Evolutionary conservation across 148 eudicot species (phyloP), one percentile per base, ranked within the genome.

Genomic region (Vaccinium myrtillus): DNA sequence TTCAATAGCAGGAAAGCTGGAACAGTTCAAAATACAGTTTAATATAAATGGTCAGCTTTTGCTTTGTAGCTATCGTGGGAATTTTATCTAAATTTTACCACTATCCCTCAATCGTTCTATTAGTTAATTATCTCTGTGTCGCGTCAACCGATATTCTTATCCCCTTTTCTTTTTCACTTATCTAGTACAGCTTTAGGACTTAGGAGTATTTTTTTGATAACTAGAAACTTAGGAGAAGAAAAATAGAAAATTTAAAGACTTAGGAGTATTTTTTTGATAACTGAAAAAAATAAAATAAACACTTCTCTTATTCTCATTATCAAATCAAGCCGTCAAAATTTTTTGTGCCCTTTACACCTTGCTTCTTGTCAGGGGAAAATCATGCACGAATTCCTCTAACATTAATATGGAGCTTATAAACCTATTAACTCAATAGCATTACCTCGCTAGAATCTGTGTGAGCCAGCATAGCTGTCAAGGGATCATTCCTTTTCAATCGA

Each of bases 401-500:
- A 11, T 59, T 25, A 61, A 43, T 21, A 23, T 80, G 48, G 54
- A 61, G 71, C 58, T 70, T 14, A 58, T 48, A 30, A 74, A 13
- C 78, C 36, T 14, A 54, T 70, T 50, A 70, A 79, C 61, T 59
- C n/a, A 32, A 63, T 55, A 46, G 25, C 8, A 81, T 73, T 74
- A 95, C 99, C 99, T 95, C 99, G 86, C 86, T 81, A 56, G 90
- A 54, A 81, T 95, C 96, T 84, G 97, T 89, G 65, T 95, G 98
- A 25, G 96, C 99, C 83, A 83, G 84, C 79, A 97, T 95, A 79
- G 96, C 91, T 10, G 98, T 97, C 90, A 97, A 91, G 80, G 99
- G 99, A 81, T 97, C 99, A 87, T 97, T 96, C 87, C 98, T 90
- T 88, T 97, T 95, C 80, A 95, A 87, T 82, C 99, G 93, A 89